These are phyloP conservation scores for Coemansia sp. DNA, from an alignment of 192 early-diverging fungal genomes.

Conservation along the genomic window DNA sequence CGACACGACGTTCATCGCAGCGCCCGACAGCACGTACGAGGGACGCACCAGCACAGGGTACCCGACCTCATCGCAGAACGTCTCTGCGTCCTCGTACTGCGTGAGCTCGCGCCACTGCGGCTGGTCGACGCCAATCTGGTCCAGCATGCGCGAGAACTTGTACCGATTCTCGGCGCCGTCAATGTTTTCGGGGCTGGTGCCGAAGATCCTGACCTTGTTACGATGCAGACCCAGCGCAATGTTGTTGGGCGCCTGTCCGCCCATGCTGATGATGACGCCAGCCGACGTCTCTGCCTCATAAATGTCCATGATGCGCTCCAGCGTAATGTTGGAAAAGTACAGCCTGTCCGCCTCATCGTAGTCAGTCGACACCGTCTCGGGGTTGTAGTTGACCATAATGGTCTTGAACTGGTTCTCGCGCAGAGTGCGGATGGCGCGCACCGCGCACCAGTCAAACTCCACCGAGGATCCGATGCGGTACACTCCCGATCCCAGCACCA, in stretches of 20 bases:
- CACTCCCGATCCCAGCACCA: slow-evolving; percentile 96
- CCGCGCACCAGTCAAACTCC: slow-evolving; percentile 99
- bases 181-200: slow-evolving; percentile 95
- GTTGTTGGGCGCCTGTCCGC: slow-evolving; percentile 98
- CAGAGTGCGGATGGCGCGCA: slow-evolving; percentile 91
- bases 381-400: slow-evolving; percentile 99
- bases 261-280: slow-evolving; percentile 92
- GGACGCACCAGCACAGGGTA: slow-evolving; percentile 97
- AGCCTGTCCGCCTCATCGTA: slow-evolving; percentile 97
- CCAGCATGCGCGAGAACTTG: slow-evolving; percentile 96
- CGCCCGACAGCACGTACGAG: slow-evolving; percentile 96
- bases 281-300: slow-evolving; percentile 85
- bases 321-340: slow-evolving; percentile 94
- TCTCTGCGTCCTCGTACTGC: slow-evolving; percentile 75
- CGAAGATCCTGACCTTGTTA: slow-evolving; percentile 90
- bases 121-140: slow-evolving; percentile 96
- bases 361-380: slow-evolving; percentile 99
- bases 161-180: slow-evolving; percentile 96
- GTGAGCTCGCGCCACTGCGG: slow-evolving; percentile 97
- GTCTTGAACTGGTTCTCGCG: slow-evolving; percentile 86
- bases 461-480: slow-evolving; percentile 98
- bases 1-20: slow-evolving; percentile 98
- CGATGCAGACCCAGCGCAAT: slow-evolving; percentile 89
- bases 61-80: slow-evolving; percentile 84
- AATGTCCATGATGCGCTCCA: slow-evolving; percentile 95